Evolutionary conservation across 164 flowering plant species (phyloP).

Genomic region (Nelumbo lutea): DNA sequence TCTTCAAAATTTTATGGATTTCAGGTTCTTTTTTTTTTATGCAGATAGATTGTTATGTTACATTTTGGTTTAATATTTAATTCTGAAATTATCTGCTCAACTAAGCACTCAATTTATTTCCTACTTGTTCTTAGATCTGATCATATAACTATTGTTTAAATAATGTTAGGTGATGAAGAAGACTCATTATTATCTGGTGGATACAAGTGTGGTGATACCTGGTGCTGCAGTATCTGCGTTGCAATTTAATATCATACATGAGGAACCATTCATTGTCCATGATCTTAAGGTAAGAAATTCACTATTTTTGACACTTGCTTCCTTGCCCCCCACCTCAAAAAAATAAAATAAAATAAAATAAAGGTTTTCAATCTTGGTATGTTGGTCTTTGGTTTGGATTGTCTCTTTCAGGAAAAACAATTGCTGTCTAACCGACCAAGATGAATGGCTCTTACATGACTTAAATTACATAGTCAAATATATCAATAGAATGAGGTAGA

Average conservation of each 20-base stretch:
- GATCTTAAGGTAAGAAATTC: conserved; percentile 54
- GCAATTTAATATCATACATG: conserved; percentile 76
- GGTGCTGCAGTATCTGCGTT: conserved; percentile 94
- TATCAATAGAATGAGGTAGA: too few species aligned
- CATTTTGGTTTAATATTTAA: too few species aligned
- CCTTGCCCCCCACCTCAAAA: too few species aligned
- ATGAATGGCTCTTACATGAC: too few species aligned
- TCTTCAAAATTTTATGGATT: background rate
- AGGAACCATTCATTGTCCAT: conserved; percentile 65
- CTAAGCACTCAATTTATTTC: too few species aligned
- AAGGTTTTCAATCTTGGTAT: too few species aligned
- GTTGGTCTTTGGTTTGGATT: too few species aligned
- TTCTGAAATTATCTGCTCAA: too few species aligned
- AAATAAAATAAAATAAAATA: too few species aligned
- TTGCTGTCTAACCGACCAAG: too few species aligned
- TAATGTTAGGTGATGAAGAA: conserved; percentile 90
- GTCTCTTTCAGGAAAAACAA: too few species aligned
- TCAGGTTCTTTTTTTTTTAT: background rate
- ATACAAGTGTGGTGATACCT: conserved; percentile 70
- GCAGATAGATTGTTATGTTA: background rate
- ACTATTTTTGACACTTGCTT: background rate
- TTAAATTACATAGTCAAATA: too few species aligned
- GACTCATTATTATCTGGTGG: conserved; percentile 89
- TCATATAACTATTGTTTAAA: background rate
- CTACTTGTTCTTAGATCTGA: conserved; percentile 2